Evolutionary conservation across 257 asterid genomes (phyloP), one percentile per base, ranked within the genome.

Genomic region (Solanum arcanum): DNA sequence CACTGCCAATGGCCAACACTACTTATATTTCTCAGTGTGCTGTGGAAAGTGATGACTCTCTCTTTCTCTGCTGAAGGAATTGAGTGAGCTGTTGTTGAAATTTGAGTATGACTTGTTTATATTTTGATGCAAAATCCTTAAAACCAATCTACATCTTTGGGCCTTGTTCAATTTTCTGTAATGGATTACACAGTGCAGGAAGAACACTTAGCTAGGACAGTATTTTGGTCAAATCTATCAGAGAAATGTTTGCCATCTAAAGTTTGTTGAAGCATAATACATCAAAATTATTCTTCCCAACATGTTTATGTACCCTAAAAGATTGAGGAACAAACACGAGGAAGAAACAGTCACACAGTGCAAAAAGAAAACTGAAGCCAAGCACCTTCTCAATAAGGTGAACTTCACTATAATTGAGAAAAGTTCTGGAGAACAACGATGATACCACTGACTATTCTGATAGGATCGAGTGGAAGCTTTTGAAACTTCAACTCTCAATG

Each of bases 21-120:
- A 23, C 16, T 39, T 91, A 90, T 90, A 87, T 91, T 9, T 93
- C 98, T 1, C 97, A 91, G 84, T 87, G 89, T 64, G 87, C 86
- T 2, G 16, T 80, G 68, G 84, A 27, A 27, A 89, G 90, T 46
- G 27, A 27, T 25, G 81, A 78, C 27, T 93, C 93, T 7, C 93
- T 86, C 81, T 88, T 87, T 73, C 87, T 86, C n/a, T 35, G 35
- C 18, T 64, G 69, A 80, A 77, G 39, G 52, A 44, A 75, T 10
- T 37, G 14, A 74, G 11, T 74, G 7, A 74, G 31, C 31, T 74
- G 83, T 31, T 39, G 7, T 7, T 49, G 86, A 14, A 46, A 14
- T 81, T 81, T 47, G 85, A 81, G 69, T 16, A 49, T 29, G 84
- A 29, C 41, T 27, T 46, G 27, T 9, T 15, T 44, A 42, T 77